phyloP scores from a whole-genome alignment of 768 basidiomycete species.

The Leucosporidium yakuticum region DNA sequence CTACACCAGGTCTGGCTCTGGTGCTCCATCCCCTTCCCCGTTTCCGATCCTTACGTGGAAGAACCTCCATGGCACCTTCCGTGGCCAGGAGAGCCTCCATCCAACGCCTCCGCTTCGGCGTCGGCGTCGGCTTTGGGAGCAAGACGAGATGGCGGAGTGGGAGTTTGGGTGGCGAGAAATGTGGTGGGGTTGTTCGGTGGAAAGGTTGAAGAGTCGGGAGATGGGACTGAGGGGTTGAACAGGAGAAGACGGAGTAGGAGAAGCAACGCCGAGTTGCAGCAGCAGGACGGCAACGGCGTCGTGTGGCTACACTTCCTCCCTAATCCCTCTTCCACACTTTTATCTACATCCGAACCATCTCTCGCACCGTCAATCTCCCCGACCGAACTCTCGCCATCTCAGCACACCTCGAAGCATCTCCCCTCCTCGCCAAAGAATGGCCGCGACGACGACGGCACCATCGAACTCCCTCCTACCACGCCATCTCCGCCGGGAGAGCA shows the following conservation, averaged over 20 bases:
- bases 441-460: not conserved
- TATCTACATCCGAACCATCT: not conserved
- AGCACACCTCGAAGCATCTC: too few relatives aligned
- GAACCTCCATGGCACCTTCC: slow-evolving; percentile 43
- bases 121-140: slow-evolving; percentile 10
- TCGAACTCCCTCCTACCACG: not conserved
- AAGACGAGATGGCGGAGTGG: slow-evolving; percentile 29
- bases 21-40: slow-evolving; percentile 47
- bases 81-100: slow-evolving; percentile 16
- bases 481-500: not conserved
- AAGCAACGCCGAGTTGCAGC: not conserved
- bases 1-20: slow-evolving; percentile 45
- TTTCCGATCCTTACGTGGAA: slow-evolving; percentile 43
- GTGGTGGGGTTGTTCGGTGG: slow-evolving; percentile 5
- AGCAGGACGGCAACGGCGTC: not conserved
- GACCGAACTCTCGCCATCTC: too few relatives aligned
- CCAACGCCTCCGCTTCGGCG: not conserved
- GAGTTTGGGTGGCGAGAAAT: slow-evolving; percentile 4
- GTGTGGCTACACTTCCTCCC: not conserved
- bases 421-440: not conserved
- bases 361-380: not conserved
- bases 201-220: not conserved
- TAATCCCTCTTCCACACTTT: not conserved
- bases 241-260: not conserved
- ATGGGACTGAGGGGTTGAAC: not conserved